Percentiles rank a stretch among this genome's conserved stretches.
Evolutionary conservation across 805 yeast species (phyloP).

Genomic region (Yarrowia osloensis): DNA sequence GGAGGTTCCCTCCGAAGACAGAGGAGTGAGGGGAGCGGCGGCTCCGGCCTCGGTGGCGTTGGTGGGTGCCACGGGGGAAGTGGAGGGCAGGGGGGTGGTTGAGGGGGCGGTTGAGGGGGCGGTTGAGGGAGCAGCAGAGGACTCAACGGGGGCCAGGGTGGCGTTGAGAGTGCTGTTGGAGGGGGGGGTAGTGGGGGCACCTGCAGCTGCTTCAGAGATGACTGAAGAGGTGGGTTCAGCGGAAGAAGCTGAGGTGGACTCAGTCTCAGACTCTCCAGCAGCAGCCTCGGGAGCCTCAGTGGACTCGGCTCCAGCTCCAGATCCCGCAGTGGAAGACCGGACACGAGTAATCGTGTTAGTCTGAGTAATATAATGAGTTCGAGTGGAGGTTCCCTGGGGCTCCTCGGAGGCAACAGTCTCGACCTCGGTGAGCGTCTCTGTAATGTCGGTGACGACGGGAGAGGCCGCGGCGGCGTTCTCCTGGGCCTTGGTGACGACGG

Average conservation of each 20-base stretch:
- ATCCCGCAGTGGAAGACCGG: conserved; percentile 1
- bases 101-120: background rate
- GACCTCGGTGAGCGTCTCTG: conserved; percentile 25
- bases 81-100: background rate
- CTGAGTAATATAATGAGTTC: conserved; percentile 6
- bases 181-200: background rate
- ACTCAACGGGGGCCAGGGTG: background rate
- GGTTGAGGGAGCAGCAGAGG: background rate
- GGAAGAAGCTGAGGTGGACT: background rate
- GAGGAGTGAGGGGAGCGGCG: background rate
- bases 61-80: background rate
- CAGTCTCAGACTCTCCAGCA: background rate
- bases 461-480: conserved; percentile 3
- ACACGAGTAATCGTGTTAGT: conserved; percentile 15
- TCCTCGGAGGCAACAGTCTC: conserved; percentile 8
- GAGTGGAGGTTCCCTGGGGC: conserved; percentile 12
- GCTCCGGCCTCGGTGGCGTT: background rate
- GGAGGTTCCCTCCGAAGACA: background rate
- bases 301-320: background rate
- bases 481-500: conserved; percentile 4
- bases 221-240: background rate
- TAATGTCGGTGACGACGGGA: conserved; percentile 16
- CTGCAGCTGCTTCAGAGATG: background rate
- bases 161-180: conserved; percentile 1
- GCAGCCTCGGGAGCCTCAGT: background rate